Percentiles rank a stretch among this genome's conserved stretches.
Conservation (phyloP, 306 rosid species). For the Hippophae tibetana region DNA sequence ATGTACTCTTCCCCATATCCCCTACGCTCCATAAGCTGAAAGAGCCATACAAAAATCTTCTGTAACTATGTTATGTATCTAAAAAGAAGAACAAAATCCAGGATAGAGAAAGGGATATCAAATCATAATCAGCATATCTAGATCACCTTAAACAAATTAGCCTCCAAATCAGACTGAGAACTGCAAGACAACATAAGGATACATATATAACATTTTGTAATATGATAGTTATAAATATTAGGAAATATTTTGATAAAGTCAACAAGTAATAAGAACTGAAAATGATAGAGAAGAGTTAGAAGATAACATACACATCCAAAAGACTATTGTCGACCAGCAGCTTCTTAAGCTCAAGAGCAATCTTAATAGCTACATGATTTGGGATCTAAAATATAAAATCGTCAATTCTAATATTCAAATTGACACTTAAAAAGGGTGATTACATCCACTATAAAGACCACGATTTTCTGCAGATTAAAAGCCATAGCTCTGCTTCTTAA, state of each 20-base stretch:
- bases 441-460: not conserved
- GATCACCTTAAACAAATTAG: slow-evolving; percentile 76
- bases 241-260: not conserved
- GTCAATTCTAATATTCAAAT: not conserved
- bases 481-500: not conserved
- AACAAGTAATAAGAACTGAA: not conserved
- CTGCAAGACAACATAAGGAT: slow-evolving; percentile 38
- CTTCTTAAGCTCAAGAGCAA: slow-evolving; percentile 92
- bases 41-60: slow-evolving; percentile 19
- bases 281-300: slow-evolving; percentile 7
- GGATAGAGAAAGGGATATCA: not conserved
- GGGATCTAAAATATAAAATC: slow-evolving; percentile 62
- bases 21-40: slow-evolving; percentile 86
- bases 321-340: slow-evolving; percentile 90
- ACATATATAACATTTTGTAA: slow-evolving; percentile 1
- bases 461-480: not conserved
- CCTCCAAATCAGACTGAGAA: slow-evolving; percentile 84
- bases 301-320: slow-evolving; percentile 66
- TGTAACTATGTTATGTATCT: slow-evolving; percentile 13
- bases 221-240: not conserved
- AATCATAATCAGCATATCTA: slow-evolving; percentile 5
- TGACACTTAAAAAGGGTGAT: not conserved
- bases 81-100: not conserved
- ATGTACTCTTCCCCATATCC: slow-evolving; percentile 89
- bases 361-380: slow-evolving; percentile 80